Base-by-base conservation (phyloP, 1,139 yeast genomes). In the Hemisphaericaspora xylanilytica region DNA sequence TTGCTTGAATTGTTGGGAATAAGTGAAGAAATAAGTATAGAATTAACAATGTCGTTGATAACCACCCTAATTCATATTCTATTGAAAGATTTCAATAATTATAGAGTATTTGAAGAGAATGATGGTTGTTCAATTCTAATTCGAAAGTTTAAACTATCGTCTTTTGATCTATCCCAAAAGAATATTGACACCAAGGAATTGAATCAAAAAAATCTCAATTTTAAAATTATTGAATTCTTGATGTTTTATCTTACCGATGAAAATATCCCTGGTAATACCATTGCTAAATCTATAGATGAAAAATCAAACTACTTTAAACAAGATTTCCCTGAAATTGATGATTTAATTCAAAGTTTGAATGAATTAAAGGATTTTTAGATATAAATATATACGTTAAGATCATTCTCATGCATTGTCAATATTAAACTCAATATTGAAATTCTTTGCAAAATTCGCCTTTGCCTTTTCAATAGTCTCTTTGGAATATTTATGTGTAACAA, bases 231-330 rank as follows among this genome's bases (percentile, higher is more conserved):
- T 36, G 94, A 85, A 59, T 85, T 85, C 55, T 62, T 85, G 41
- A 75, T 85, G 43, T 82, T 85, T 53, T 85, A 85, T 52, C 59
- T 85, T 42, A 71, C 79, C 6, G 90, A 88, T n/a, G 94, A 85
- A 57, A 61, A 73, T 3, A 16, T 24, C 2, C 59, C 50, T 13
- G 47, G 51, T 20, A 55, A 52, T 11, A 46, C 44, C 8, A 42
- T 48, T 17, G 62, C 37, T 29, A 41, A 58, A 63, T 45, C 67
- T 1, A 68, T 79, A 8, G 57, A 63, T 32, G 83, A 81, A 37
- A 84, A 85, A 54, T 75, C 80, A 17, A 61, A 60, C 27, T 59
- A 79, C 39, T 73, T 85, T 45, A 74, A 78, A 38, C 48, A 56
- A 1, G 67, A 63, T 30, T 70, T 70, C 42, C 67, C 73, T 1